Evolutionary conservation across 257 asterid genomes (phyloP).

Genomic region (Oldenlandia corymbosa): DNA sequence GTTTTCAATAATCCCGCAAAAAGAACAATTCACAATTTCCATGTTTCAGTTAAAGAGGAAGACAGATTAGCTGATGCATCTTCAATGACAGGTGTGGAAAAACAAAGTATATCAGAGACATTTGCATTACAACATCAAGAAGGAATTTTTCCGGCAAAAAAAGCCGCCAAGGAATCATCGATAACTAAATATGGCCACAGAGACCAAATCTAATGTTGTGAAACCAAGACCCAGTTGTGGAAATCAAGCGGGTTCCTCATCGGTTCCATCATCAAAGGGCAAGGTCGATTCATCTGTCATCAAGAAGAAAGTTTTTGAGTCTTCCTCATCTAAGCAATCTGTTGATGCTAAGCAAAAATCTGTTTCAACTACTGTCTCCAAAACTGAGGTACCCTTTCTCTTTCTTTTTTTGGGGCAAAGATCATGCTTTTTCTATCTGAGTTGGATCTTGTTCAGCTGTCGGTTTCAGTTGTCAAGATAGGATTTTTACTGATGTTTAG

Average conservation of each 20-base stretch:
- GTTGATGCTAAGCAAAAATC: slow-evolving; percentile 35
- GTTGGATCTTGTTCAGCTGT: background rate
- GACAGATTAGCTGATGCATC: slow-evolving; percentile 12
- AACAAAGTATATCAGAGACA: slow-evolving; percentile 4
- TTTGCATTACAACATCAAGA: background rate
- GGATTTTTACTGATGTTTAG: slow-evolving; percentile 16
- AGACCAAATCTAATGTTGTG: slow-evolving; percentile 38
- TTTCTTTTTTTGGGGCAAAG: too few species aligned
- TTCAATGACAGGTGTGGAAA: slow-evolving; percentile 9
- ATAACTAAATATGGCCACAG: too few species aligned
- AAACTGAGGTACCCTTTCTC: slow-evolving; percentile 29
- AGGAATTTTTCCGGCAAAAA: background rate
- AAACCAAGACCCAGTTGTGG: slow-evolving; percentile 37
- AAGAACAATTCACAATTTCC: background rate
- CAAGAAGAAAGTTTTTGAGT: slow-evolving; percentile 47
- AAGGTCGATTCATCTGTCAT: slow-evolving; percentile 42
- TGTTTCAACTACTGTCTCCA: slow-evolving; percentile 29
- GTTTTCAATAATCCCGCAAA: background rate
- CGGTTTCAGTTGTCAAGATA: background rate
- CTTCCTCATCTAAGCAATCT: slow-evolving; percentile 37
- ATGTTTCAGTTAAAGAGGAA: background rate
- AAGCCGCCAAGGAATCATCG: slow-evolving; percentile 8
- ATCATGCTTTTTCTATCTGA: background rate
- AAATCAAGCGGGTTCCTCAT: slow-evolving; percentile 32
- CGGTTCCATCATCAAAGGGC: slow-evolving; percentile 25